A percentile compares a stretch with the other conserved stretches of the same genome.
Evolutionary conservation across 2,329 filamentous ascomycete genomes (phyloP).

Genomic region (Diaporthe batatas): DNA sequence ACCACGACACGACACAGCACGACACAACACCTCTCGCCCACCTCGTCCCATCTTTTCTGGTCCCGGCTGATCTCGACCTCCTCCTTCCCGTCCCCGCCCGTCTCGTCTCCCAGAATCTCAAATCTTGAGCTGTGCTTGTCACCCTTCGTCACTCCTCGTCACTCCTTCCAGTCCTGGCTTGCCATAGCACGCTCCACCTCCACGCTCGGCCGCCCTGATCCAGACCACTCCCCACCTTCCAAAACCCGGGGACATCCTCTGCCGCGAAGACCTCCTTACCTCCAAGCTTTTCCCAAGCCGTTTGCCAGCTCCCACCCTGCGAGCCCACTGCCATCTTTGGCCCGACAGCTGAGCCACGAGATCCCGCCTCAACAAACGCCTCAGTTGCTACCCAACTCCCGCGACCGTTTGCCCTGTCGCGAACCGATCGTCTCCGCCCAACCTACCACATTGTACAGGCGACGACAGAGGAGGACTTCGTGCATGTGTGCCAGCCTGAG

Average conservation of each 20-base stretch:
- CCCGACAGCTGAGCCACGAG: background rate
- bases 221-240: slow-evolving; percentile 29
- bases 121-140: slow-evolving; percentile 11
- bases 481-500: slow-evolving; percentile 14
- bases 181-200: slow-evolving; percentile 26
- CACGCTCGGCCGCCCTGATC: slow-evolving; percentile 17
- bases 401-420: slow-evolving; percentile 13
- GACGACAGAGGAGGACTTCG: slow-evolving; percentile 4
- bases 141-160: slow-evolving; percentile 8
- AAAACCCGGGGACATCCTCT: slow-evolving; percentile 23
- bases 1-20: slow-evolving; percentile 31
- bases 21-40: slow-evolving; percentile 29
- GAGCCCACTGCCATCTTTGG: background rate
- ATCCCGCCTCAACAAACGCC: slow-evolving; percentile 9
- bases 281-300: slow-evolving; percentile 1
- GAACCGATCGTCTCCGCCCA: background rate
- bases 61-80: slow-evolving; percentile 28
- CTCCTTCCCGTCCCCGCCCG: slow-evolving; percentile 3
- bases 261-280: slow-evolving; percentile 34
- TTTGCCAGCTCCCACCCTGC: background rate
- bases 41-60: slow-evolving; percentile 30
- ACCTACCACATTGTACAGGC: slow-evolving; percentile 1
- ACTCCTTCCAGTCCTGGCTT: slow-evolving; percentile 12
- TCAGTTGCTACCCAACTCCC: background rate
- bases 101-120: slow-evolving; percentile 20